Evolutionary conservation across 2,329 filamentous ascomycete species (phyloP).

Genomic region (Calonectria fujianensis): DNA sequence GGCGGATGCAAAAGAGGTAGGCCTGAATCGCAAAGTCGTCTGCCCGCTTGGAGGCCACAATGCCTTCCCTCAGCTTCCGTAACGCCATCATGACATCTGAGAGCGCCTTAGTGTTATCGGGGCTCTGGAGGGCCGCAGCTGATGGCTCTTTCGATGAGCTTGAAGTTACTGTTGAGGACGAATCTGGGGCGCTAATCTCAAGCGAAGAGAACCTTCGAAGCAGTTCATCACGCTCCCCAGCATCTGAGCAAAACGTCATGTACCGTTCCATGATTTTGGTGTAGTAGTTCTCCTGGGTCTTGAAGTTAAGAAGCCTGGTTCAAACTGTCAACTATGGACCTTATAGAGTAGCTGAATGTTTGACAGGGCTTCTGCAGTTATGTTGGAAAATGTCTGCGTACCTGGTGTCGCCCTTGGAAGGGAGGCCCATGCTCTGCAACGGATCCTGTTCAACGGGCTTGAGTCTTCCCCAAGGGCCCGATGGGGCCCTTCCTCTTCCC

Average conservation of each 20-base stretch:
- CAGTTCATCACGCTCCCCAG: conserved; percentile 82
- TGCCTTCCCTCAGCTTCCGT: conserved; percentile 92
- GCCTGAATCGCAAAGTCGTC: conserved; percentile 91
- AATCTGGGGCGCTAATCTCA: conserved; percentile 46
- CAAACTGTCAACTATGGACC: conserved; percentile 28
- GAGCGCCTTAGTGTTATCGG: conserved; percentile 76
- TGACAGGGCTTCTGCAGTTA: too few relatives aligned
- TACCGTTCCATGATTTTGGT: conserved; percentile 91
- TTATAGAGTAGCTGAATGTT: background rate
- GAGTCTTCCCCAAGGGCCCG: conserved; percentile 80
- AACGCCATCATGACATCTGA: conserved; percentile 87
- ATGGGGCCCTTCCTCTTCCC: conserved; percentile 53
- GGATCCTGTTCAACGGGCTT: conserved; percentile 85
- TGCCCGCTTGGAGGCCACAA: conserved; percentile 84
- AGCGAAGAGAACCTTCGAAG: conserved; percentile 84
- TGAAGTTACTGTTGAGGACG: conserved; percentile 27
- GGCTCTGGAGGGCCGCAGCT: conserved; percentile 47
- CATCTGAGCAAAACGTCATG: conserved; percentile 89
- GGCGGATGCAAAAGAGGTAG: conserved; percentile 93
- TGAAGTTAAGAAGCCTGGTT: conserved; percentile 80
- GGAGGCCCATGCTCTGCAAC: conserved; percentile 87
- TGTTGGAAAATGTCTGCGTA: conserved; percentile 60
- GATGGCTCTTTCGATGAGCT: conserved; percentile 40
- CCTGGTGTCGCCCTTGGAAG: conserved; percentile 94
- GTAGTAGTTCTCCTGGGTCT: conserved; percentile 90